Evolutionary conservation across 345 rosid genomes (phyloP), one percentile per base, ranked within the genome.

Genomic region (Sonneratia caseolaris): DNA sequence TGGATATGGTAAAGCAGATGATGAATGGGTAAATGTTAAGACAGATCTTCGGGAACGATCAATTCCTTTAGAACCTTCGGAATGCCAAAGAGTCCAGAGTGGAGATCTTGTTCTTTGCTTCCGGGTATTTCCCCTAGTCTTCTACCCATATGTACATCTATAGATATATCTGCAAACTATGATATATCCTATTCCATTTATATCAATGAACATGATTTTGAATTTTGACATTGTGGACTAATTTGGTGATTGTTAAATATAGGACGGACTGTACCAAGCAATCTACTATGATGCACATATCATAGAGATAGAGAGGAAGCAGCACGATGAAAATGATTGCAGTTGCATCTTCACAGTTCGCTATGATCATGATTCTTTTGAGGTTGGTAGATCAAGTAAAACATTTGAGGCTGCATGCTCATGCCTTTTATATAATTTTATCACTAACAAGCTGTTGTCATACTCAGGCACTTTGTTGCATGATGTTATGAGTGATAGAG

Each of bases 11-110:
- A 84, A 88, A 51, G 59, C 74, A 53, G 85, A 93, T 24, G 98
- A 93, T 72, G 98, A 93, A 79, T 93, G 98, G 98, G 91, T 93
- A 69, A 87, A 82, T 37, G 89, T 93, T 59, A 83, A 66, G 74
- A 70, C 42, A 6, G 84, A 72, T 55, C 82, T 93, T 59, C 88
- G 98, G 18, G 87, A 88, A 74, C 86, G 94, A 66, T 93, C 97
- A 66, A 78, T 91, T 78, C 97, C 97, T 78, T 77, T 89, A 64
- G 97, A 88, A 79, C 80, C 96, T 73, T 82, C 91, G 5, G 97
- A 91, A 79, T 93, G 98, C 74, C 83, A 76, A 68, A 81, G 32
- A 72, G 82, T 91, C 71, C 75, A 84, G 19, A 76, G 81, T 73
- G 90, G 94, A 65, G 96, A 93, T 77, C 88, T 88, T 68, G 83